Percentiles rank a stretch among this genome's conserved stretches.
Evolutionary conservation across 2,329 filamentous ascomycete species (phyloP).

Genomic region (Lachnellula subtilissima): DNA sequence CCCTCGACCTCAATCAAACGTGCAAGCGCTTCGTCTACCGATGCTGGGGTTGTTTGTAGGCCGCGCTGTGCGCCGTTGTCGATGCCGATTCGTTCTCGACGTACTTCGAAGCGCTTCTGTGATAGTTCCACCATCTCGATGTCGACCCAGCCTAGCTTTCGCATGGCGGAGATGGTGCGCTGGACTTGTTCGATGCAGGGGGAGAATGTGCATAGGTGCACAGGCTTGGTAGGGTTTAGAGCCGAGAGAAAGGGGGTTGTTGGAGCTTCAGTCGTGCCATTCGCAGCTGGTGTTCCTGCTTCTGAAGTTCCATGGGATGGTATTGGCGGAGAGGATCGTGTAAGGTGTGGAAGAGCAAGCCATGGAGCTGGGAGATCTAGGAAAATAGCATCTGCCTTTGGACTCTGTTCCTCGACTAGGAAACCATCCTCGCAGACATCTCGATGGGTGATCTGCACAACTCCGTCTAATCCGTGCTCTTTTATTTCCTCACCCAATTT

Average conservation of each 20-base stretch:
- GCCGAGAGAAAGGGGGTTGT: constrained; percentile 47
- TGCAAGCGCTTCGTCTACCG: constrained; percentile 73
- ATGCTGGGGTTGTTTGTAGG: constrained; percentile 53
- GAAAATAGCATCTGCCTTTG: constrained; percentile 67
- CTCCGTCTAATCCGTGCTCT: constrained; percentile 58
- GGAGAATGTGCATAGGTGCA: constrained; percentile 88
- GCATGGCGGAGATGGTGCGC: constrained; percentile 74
- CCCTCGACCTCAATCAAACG: constrained; percentile 70
- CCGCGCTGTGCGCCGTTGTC: constrained; percentile 54
- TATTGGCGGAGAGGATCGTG: constrained; percentile 40
- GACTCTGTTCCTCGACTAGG: constrained; percentile 50
- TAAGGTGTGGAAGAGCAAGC: constrained; percentile 73
- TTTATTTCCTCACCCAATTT: constrained; percentile 65
- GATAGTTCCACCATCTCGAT: constrained; percentile 91
- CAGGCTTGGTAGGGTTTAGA: constrained; percentile 66
- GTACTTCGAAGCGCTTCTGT: constrained; percentile 73
- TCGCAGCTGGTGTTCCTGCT: constrained; percentile 3
- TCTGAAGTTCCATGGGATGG: constrained; percentile 3
- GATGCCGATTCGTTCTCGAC: constrained; percentile 74
- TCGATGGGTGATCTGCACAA: constrained; percentile 71
- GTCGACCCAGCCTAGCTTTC: constrained; percentile 79
- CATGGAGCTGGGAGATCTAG: constrained; percentile 78
- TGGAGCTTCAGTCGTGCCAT: constrained; percentile 6
- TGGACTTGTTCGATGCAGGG: constrained; percentile 97
- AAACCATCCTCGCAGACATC: constrained; percentile 78